Evolutionary conservation across 2,329 filamentous ascomycete species (phyloP).

Genomic region (Pseudogymnoascus sp.): DNA sequence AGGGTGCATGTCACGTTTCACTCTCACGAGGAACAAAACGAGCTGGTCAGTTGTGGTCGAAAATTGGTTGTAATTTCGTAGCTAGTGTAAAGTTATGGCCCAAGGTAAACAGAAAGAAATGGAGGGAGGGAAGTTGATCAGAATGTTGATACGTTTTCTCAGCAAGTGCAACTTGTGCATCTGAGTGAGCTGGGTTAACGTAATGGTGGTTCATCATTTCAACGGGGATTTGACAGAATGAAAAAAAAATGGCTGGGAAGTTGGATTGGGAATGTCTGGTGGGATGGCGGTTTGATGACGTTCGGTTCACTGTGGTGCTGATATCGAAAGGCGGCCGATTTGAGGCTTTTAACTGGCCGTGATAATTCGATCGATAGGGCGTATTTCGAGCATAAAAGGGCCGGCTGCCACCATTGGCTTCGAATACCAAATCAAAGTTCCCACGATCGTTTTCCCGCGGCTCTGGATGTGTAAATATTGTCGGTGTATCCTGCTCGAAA

Average conservation of each 20-base stretch:
- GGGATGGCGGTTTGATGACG: too few relatives aligned
- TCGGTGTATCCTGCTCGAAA: neutral
- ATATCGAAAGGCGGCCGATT: neutral
- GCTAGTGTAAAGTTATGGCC: neutral
- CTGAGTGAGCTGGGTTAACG: slow-evolving; percentile 12
- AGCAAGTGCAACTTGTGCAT: slow-evolving; percentile 10
- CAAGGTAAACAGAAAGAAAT: neutral
- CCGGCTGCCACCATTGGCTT: neutral
- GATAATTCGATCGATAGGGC: neutral
- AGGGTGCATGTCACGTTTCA: neutral
- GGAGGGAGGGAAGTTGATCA: neutral
- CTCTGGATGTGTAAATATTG: neutral
- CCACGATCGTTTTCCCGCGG: neutral
- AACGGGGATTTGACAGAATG: slow-evolving; percentile 2
- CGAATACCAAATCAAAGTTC: neutral
- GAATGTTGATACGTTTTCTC: slow-evolving; percentile 10
- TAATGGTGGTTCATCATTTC: slow-evolving; percentile 11
- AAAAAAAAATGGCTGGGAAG: neutral
- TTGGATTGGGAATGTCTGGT: too few relatives aligned
- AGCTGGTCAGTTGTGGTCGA: neutral
- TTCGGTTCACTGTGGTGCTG: neutral
- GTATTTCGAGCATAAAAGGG: neutral
- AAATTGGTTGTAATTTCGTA: neutral
- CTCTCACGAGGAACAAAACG: neutral
- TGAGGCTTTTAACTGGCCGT: neutral